A percentile compares a stretch with the other conserved stretches of the same genome.
Evolutionary conservation across 805 yeast genomes (phyloP).

Genomic region (Ogataea nonfermentans): DNA sequence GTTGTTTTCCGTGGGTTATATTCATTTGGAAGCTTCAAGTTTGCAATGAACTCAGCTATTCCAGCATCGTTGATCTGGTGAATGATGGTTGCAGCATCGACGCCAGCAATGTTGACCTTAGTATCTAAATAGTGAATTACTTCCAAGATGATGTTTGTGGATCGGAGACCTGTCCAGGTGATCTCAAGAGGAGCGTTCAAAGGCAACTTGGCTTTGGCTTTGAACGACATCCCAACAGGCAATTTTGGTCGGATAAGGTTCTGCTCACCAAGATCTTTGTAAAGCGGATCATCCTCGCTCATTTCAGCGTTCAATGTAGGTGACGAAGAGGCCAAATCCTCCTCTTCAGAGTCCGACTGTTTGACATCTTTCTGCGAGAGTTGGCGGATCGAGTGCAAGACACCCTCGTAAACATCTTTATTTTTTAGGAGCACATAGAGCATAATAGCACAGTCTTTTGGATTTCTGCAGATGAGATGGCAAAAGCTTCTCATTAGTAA

Average conservation of each 20-base stretch:
- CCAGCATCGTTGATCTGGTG: slow-evolving; percentile 42
- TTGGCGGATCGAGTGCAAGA: slow-evolving; percentile 36
- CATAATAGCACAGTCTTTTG: slow-evolving; percentile 52
- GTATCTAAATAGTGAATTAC: slow-evolving; percentile 30
- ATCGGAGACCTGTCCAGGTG: slow-evolving; percentile 58
- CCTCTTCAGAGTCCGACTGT: slow-evolving; percentile 6
- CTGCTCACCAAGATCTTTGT: slow-evolving; percentile 20
- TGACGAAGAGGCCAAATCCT: slow-evolving; percentile 11
- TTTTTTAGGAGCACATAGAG: slow-evolving; percentile 48
- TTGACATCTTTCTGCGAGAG: slow-evolving; percentile 26
- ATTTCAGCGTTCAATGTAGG: slow-evolving; percentile 5
- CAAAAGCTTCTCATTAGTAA: slow-evolving; percentile 56
- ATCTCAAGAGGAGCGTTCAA: slow-evolving; percentile 46
- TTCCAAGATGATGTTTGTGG: slow-evolving; percentile 42
- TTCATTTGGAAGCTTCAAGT: slow-evolving; percentile 32
- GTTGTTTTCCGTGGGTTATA: slow-evolving; percentile 40
- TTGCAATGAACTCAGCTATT: slow-evolving; percentile 12
- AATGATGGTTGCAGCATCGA: slow-evolving; percentile 34
- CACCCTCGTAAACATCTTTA: slow-evolving; percentile 36
- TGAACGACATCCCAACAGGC: slow-evolving; percentile 61
- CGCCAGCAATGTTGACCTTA: slow-evolving; percentile 35
- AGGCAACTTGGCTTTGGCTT: slow-evolving; percentile 53
- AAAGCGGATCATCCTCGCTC: slow-evolving; percentile 9
- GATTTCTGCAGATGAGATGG: slow-evolving; percentile 49
- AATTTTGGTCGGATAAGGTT: slow-evolving; percentile 44